These are phyloP conservation scores for Elasticomyces elasticus DNA, from an alignment of 495 filamentous ascomycete species.

Conservation along the genomic window DNA sequence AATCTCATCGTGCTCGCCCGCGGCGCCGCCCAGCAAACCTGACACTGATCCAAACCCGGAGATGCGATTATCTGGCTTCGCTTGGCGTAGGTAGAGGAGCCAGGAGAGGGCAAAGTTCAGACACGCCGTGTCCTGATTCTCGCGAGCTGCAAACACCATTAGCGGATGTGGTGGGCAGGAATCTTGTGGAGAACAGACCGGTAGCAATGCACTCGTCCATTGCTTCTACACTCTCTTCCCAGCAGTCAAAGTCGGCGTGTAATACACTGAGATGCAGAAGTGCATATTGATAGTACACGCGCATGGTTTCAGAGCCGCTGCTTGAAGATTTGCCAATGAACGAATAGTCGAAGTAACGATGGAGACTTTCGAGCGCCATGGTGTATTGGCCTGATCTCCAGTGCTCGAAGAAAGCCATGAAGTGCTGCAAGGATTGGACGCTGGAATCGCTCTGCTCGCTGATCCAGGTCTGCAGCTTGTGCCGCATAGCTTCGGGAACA, in stretches of 20 bases:
- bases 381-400: constrained; percentile 89
- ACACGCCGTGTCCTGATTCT: constrained; percentile 85
- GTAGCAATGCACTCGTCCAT: constrained; percentile 89
- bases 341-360: constrained; percentile 87
- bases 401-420: constrained; percentile 60
- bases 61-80: constrained; percentile 54
- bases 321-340: constrained; percentile 3
- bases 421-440: constrained; percentile 18
- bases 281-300: constrained; percentile 90
- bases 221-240: constrained; percentile 78
- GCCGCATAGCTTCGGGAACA: constrained; percentile 1
- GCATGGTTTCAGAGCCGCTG: constrained; percentile 57
- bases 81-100: constrained; percentile 89
- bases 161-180: neutral
- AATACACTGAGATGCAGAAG: constrained; percentile 88
- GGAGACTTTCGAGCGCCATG: constrained; percentile 78
- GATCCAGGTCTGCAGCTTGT: constrained; percentile 9
- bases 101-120: constrained; percentile 93
- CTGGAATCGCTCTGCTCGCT: constrained; percentile 2
- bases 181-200: constrained; percentile 2
- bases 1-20: constrained; percentile 71
- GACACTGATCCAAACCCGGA: constrained; percentile 32
- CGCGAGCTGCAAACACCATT: constrained; percentile 46
- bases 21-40: constrained; percentile 57
- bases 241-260: constrained; percentile 90